phyloP scores from a whole-genome alignment of 2,329 filamentous ascomycete species.

The Mycosphaerella sp. region DNA sequence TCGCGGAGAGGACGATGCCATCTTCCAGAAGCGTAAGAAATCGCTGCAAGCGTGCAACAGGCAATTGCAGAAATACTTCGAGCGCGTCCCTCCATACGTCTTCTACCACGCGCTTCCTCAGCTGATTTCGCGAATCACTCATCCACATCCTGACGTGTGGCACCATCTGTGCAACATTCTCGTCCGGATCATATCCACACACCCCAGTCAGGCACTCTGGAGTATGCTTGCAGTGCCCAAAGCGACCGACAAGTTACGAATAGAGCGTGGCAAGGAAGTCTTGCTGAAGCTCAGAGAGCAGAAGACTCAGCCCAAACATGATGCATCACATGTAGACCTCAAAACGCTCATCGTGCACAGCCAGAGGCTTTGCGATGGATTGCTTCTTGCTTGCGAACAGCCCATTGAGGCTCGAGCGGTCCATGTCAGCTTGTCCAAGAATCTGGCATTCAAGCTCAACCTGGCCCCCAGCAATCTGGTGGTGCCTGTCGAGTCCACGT shows the following conservation, averaged over 20 bases:
- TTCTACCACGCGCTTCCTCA: constrained; percentile 84
- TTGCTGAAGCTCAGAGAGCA: constrained; percentile 41
- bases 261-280: constrained; percentile 43
- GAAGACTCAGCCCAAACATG: constrained; percentile 52
- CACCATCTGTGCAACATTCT: constrained; percentile 72
- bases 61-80: constrained; percentile 73
- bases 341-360: constrained; percentile 67
- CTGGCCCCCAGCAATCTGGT: constrained; percentile 76
- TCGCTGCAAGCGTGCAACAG: constrained; percentile 64
- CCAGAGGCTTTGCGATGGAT: constrained; percentile 74
- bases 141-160: constrained; percentile 72
- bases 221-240: constrained; percentile 81
- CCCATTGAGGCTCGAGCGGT: constrained; percentile 65
- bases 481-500: constrained; percentile 77
- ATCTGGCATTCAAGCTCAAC: constrained; percentile 79
- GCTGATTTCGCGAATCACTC: constrained; percentile 90
- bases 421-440: constrained; percentile 66
- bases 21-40: constrained; percentile 49
- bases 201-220: constrained; percentile 91
- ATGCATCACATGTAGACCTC: constrained; percentile 53
- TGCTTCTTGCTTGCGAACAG: constrained; percentile 73
- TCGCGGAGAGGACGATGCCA: constrained; percentile 42
- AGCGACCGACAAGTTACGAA: constrained; percentile 65
- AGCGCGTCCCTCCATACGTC: constrained; percentile 64
- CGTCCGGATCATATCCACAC: constrained; percentile 72